Evolutionary conservation across 768 basidiomycete genomes (phyloP).

Genomic region (Daedalea quercina): DNA sequence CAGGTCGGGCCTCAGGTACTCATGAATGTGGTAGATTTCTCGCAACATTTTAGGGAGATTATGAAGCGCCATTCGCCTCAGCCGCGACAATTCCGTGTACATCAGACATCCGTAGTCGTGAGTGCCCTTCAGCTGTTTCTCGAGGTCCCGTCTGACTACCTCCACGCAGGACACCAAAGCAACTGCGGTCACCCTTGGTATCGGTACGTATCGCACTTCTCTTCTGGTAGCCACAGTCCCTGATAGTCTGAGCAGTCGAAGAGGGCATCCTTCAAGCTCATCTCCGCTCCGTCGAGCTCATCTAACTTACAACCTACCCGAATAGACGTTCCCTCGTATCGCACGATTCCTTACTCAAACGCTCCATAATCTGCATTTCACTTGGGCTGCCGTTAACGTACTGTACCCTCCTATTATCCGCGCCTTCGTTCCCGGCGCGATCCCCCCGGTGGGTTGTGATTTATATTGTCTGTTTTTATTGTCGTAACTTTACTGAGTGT

Average conservation of each 20-base stretch:
- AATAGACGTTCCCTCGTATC: not conserved
- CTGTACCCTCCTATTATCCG: not conserved
- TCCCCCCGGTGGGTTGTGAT: too few relatives aligned
- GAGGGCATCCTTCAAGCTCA: conserved; percentile 70
- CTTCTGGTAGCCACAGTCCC: not conserved
- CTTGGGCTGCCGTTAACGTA: not conserved
- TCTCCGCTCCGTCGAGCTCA: conserved; percentile 3
- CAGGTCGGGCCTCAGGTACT: too few relatives aligned
- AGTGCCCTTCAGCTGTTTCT: conserved; percentile 23
- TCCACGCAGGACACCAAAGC: conserved; percentile 58
- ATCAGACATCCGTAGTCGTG: conserved; percentile 75
- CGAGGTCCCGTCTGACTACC: conserved; percentile 2
- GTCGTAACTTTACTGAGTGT: too few relatives aligned
- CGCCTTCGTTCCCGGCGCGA: too few relatives aligned
- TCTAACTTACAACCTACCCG: not conserved
- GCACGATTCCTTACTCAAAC: not conserved
- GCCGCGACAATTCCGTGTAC: conserved; percentile 61
- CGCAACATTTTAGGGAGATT: conserved; percentile 75
- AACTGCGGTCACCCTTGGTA: conserved; percentile 63
- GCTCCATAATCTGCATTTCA: not conserved
- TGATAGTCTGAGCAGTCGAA: conserved; percentile 38
- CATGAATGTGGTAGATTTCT: conserved; percentile 50
- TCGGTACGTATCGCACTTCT: conserved; percentile 38
- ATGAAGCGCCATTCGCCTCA: conserved; percentile 54
- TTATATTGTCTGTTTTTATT: too few relatives aligned